Evolutionary conservation across 106 monocot genomes (phyloP), one percentile per base, ranked within the genome.

Genomic region (Dactylorhiza incarnata): DNA sequence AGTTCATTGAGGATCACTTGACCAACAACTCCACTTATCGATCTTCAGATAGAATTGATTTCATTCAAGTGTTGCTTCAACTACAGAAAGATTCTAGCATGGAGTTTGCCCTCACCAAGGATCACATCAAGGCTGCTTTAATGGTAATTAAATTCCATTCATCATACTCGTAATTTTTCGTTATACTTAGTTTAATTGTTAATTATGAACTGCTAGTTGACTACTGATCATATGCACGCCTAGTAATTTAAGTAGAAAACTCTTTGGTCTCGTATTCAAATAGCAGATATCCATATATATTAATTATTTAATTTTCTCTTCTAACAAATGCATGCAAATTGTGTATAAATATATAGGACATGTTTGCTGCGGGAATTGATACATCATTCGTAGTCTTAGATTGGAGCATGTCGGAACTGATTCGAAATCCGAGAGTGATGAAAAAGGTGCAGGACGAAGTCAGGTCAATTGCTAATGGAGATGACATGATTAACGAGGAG

Each of bases 341-440:
- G n/a, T 54, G 54, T 62, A 29, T 26, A 29, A 10, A 53, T 26
- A 2, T 37, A 43, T 8, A 74, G 74, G 53, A 29, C 19, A 26
- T 74, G 74, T 22, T 74, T 26, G 22, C 52, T 54, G 53, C 74
- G 1, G 74, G 74, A 54, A 74, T 53, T 15, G 74, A 74, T 8
- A 52, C 74, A 29, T 52, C 74, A 4, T 52, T 25, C 9, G 15
- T 14, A 37, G 52, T 37, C 51, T 29, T 74, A n/a, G 73, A 74
- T 15, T 74, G 74, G 74, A 15, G 13, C 25, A 74, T 74, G 74
- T 25, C 24, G 13, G 53, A 73, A n/a, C 22, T 74, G 7, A 25
- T 74, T 11, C 17, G 74, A 22, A 50, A 74, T 47, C 74, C 74
- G 29, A 6, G 19, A 6, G 53, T 53, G 26, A 74, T 74, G 74